A percentile compares a stretch with the other conserved stretches of the same genome.
Conservation (phyloP, 148 eudicot genomes). For the Euryodendron excelsum region DNA sequence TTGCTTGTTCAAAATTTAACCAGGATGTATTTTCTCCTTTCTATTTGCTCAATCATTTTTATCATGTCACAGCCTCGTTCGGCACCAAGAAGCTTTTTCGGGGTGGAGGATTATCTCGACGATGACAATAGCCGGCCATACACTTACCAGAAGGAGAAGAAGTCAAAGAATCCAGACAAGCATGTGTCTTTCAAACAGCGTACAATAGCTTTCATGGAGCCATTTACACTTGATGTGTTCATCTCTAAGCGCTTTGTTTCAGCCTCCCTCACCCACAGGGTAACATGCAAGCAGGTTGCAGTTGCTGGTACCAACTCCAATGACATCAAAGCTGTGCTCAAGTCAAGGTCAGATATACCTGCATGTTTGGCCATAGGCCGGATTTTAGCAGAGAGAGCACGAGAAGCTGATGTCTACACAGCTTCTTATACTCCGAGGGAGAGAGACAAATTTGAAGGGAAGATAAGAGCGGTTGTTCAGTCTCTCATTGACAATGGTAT, state of each 20-base stretch:
- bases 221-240: conserved; percentile 84
- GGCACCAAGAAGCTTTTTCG: conserved; percentile 89
- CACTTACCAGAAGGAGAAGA: conserved; percentile 87
- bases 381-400: conserved; percentile 73
- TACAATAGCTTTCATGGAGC: conserved; percentile 95
- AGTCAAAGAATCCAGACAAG: conserved; percentile 82
- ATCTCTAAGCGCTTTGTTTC: conserved; percentile 93
- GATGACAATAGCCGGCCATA: conserved; percentile 92
- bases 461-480: conserved; percentile 95
- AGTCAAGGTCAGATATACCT: conserved; percentile 83
- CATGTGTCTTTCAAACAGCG: conserved; percentile 85
- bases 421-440: conserved; percentile 94
- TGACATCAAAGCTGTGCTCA: conserved; percentile 78
- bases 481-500: conserved; percentile 89
- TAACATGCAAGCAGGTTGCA: conserved; percentile 87
- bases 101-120: conserved; percentile 94
- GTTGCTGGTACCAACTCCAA: conserved; percentile 95
- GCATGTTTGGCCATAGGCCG: conserved; percentile 84
- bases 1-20: not conserved
- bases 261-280: conserved; percentile 90
- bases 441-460: conserved; percentile 92
- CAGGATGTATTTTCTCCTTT: not conserved
- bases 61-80: conserved; percentile 45
- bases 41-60: conserved; percentile 4
- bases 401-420: conserved; percentile 95